Evolutionary conservation across 306 rosid genomes (phyloP), one percentile per base, ranked within the genome.

Genomic region (Lotus japonicus): DNA sequence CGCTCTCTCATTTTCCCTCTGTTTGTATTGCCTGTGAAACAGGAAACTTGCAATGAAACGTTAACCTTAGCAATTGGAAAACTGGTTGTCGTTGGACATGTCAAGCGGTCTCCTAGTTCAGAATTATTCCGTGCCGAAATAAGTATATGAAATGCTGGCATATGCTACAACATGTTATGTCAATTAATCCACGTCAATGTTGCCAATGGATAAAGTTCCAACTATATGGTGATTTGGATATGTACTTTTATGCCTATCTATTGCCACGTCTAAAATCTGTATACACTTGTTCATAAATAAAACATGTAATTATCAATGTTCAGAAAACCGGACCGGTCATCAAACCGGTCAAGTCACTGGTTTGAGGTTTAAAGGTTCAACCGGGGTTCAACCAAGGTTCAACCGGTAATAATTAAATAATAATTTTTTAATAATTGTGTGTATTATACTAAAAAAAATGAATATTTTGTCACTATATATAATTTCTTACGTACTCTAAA

Each of bases 31-130:
- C 82, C 76, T 82, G 52, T 64, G 39, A 31, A 62, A 38, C 15
- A 79, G 83, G 74, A 82, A 83, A 75, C 86, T 82, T 78, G 19
- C 13, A 58, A 68, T 23, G 21, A 76, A 75, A 82, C 62, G 74
- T 70, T 69, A 45, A 23, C 77, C 60, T 62, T 64, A 14, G 49
- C 69, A 33, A 42, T 60, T 7, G 39, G 72, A 63, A 70, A 72
- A 75, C 80, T 77, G 64, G 8, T 15, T 10, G 10, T 28, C 53
- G 74, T 73, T 68, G 83, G 59, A 75, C 64, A 73, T 56, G 62
- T 57, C 62, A 80, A 73, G 70, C 68, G 60, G 44, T 74, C 71
- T 65, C 11, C 63, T 64, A 7, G 1, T 0, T 5, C 7, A 48
- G 78, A 69, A 79, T 75, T 81, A 80, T 82, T 83, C 87, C 49